Base-by-base conservation (phyloP, 139 green algal species). In the Mesotaenium endlicherianum region DNA sequence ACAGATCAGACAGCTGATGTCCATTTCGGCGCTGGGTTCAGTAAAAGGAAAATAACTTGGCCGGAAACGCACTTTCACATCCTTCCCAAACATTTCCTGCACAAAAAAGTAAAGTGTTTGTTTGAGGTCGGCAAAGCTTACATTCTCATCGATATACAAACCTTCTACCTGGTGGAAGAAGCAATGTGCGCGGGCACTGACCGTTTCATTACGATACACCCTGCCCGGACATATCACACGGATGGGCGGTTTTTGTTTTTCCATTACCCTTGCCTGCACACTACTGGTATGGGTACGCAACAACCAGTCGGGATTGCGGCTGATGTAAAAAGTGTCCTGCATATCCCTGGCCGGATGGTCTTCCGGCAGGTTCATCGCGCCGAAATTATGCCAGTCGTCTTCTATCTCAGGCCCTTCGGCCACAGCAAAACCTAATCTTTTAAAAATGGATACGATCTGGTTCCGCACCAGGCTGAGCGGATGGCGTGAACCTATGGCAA, bases 91-190 rank as follows among this genome's bases (percentile, higher is more conserved):
- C 30, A 74, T 49, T 31, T 4, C 64, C 64, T 31, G 8, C 11
- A 68, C 16, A 20, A 68, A 68, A 6, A 6, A 6, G 3, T 68
- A 11, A 3, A 68, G 11, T 20, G 57, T 68, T 3, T 20, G 3
- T 68, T 68, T 68, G 20, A 68, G 57, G 17, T 68, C 11, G 6
- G 6, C 64, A 31, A 74, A n/a, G 31, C 4, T 45, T n/a, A 45
- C 45, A 20, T 20, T 31, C 31, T 45, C 4, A 20, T 74, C 64
- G 30, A 74, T 45, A 3, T 49, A 3, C 31, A 74, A 31, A 30
- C 64, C 64, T 20, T 74, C 64, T n/a, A 74, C 34, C 64, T 74
- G 64, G 17, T 74, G 64, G 64, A 74, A 74, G 30, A 74, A 49
- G n/a, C n/a, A n/a, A n/a, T n/a, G n/a, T n/a, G n/a, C n/a, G n/a